Percentiles rank a stretch among this genome's conserved stretches.
Evolutionary conservation across 371 early-diverging fungal species (phyloP).

Genomic region (Mycotypha africana): DNA sequence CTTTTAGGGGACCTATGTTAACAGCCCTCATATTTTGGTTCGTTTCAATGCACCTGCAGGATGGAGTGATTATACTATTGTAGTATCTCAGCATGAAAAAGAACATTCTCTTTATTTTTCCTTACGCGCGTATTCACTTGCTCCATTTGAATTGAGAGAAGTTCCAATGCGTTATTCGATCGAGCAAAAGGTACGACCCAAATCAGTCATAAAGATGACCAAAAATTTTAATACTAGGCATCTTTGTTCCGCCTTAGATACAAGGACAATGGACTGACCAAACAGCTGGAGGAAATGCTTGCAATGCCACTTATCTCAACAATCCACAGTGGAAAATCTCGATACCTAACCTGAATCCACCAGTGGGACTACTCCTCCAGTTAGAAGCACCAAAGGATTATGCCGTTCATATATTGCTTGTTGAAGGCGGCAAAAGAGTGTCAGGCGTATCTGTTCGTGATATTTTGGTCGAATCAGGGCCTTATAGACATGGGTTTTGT

Average conservation of each 20-base stretch:
- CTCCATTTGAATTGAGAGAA: conserved; percentile 58
- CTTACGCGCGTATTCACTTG: conserved; percentile 63
- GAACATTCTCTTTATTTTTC: conserved; percentile 66
- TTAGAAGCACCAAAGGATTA: conserved; percentile 63
- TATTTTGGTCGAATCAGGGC: conserved; percentile 63
- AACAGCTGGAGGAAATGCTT: conserved; percentile 79
- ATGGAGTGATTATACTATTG: conserved; percentile 62
- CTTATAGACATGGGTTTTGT: conserved; percentile 67
- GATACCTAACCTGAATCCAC: conserved; percentile 28
- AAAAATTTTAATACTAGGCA: too few species aligned
- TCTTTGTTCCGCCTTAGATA: conserved; percentile 23
- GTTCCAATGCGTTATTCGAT: conserved; percentile 59
- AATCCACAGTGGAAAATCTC: conserved; percentile 77
- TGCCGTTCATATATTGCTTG: conserved; percentile 66
- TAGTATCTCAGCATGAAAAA: conserved; percentile 78
- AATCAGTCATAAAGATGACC: too few species aligned
- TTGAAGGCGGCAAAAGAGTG: conserved; percentile 67
- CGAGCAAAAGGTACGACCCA: conserved; percentile 61
- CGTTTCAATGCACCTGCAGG: conserved; percentile 67
- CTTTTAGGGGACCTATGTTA: conserved; percentile 70
- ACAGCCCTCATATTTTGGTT: conserved; percentile 78
- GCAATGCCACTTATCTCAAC: conserved; percentile 61
- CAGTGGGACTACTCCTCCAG: conserved; percentile 43
- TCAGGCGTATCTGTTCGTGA: conserved; percentile 66
- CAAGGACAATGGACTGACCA: conserved; percentile 68